A percentile compares a stretch with the other conserved stretches of the same genome.
These are phyloP conservation scores for Fusarium euwallaceae DNA, from an alignment of 2,329 filamentous ascomycete genomes.

Conservation along the genomic window DNA sequence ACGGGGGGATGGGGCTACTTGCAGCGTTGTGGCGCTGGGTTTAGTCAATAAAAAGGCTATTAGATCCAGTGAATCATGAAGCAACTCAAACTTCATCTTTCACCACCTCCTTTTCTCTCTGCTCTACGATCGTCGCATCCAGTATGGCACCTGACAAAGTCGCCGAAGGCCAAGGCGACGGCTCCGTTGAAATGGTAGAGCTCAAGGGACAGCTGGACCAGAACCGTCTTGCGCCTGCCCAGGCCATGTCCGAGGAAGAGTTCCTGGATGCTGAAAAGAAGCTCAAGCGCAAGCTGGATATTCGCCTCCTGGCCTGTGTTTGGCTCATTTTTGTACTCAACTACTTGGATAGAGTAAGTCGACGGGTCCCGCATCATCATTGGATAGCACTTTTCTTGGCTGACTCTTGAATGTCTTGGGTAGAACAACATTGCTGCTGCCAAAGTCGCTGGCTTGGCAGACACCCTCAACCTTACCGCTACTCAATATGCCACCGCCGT, in stretches of 20 bases:
- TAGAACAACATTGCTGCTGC: conserved; percentile 26
- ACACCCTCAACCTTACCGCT: conserved; percentile 8
- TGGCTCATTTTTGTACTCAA: conserved; percentile 26
- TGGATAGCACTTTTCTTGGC: not conserved
- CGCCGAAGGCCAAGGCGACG: not conserved
- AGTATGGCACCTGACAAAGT: conserved; percentile 1
- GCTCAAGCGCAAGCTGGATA: conserved; percentile 21
- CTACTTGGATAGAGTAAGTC: conserved; percentile 16
- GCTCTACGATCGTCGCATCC: not conserved
- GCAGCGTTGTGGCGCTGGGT: not conserved
- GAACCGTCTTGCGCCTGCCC: conserved; percentile 16
- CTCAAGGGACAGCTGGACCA: conserved; percentile 5
- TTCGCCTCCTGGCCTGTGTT: conserved; percentile 17
- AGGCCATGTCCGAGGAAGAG: conserved; percentile 25
- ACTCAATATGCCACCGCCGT: conserved; percentile 49
- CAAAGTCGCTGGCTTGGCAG: conserved; percentile 18
- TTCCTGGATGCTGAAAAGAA: conserved; percentile 23
- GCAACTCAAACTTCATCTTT: not conserved
- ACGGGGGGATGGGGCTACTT: not conserved
- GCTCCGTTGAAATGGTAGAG: conserved; percentile 15
- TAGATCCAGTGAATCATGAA: not conserved
- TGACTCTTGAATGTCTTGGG: not conserved
- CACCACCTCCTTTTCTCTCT: not conserved
- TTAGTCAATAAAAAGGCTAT: not conserved
- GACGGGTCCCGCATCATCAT: not conserved